phyloP scores from a whole-genome alignment of 768 basidiomycete species.

The Termitomyces sp. region DNA sequence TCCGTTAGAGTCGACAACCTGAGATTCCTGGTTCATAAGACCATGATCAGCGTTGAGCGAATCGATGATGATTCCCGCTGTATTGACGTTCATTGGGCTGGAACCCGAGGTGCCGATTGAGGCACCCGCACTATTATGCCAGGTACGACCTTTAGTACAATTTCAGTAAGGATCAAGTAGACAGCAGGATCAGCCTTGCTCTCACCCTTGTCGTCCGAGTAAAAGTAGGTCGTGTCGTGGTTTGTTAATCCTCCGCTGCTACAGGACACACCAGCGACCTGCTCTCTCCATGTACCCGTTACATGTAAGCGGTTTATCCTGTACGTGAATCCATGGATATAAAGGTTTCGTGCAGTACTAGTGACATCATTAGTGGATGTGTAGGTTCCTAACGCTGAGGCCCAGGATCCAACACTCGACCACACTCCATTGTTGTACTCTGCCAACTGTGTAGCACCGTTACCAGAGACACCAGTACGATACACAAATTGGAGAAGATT shows the following conservation, averaged over 20 bases:
- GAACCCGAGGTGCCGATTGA: constrained; percentile 34
- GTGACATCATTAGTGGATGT: constrained; percentile 34
- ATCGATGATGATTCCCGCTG: constrained; percentile 37
- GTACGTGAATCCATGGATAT: constrained; percentile 44
- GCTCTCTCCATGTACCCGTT: constrained; percentile 44
- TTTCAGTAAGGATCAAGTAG: neutral
- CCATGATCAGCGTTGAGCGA: constrained; percentile 40
- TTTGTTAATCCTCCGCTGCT: constrained; percentile 39
- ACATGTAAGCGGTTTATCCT: constrained; percentile 30
- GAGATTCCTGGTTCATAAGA: constrained; percentile 48
- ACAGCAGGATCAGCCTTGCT: neutral
- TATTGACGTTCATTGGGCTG: constrained; percentile 36
- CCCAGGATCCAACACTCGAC: constrained; percentile 42
- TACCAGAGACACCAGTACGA: constrained; percentile 40
- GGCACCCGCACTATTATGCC: constrained; percentile 36
- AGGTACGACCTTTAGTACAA: constrained; percentile 30
- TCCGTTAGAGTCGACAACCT: constrained; percentile 38
- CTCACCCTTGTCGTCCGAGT: constrained; percentile 39
- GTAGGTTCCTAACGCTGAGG: constrained; percentile 36
- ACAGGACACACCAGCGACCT: constrained; percentile 35
- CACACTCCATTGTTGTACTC: constrained; percentile 36
- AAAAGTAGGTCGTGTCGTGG: constrained; percentile 42
- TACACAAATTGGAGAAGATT: constrained; percentile 44
- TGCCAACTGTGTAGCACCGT: constrained; percentile 41
- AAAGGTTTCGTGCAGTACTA: constrained; percentile 37